phyloP scores from a whole-genome alignment of 208 protist genomes.

The Trypanosoma vivax region DNA sequence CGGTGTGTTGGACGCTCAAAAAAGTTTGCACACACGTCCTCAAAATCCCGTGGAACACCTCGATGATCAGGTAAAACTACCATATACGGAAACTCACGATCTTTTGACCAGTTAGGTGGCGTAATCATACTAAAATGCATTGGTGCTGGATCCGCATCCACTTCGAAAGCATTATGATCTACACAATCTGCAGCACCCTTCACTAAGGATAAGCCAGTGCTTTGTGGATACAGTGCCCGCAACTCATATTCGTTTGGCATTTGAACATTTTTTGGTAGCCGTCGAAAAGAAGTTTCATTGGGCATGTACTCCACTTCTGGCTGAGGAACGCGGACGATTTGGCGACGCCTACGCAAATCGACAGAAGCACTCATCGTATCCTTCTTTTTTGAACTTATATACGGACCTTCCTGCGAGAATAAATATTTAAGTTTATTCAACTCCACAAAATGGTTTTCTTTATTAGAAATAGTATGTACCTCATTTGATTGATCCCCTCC shows the following conservation, averaged over 20 bases:
- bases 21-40: conserved; percentile 83
- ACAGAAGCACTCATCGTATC: conserved; percentile 34
- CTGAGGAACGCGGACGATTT: conserved; percentile 64
- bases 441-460: conserved; percentile 45
- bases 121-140: conserved; percentile 76
- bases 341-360: conserved; percentile 40
- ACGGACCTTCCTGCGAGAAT: conserved; percentile 76
- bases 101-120: conserved; percentile 49
- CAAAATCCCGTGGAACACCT: conserved; percentile 73
- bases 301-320: conserved; percentile 56
- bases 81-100: conserved; percentile 70
- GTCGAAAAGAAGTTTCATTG: conserved; percentile 78
- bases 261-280: conserved; percentile 60
- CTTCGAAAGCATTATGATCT: conserved; percentile 59
- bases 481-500: conserved; percentile 28
- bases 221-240: conserved; percentile 69
- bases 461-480: conserved; percentile 32
- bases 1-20: conserved; percentile 70
- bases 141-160: conserved; percentile 60
- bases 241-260: conserved; percentile 81
- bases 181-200: conserved; percentile 76
- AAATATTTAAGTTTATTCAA: conserved; percentile 68
- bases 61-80: conserved; percentile 73
- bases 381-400: conserved; percentile 63
- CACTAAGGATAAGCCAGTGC: conserved; percentile 54